These are phyloP conservation scores for Aureobasidium pullulans DNA, from an alignment of 2,329 filamentous ascomycete genomes.

Conservation along the genomic window DNA sequence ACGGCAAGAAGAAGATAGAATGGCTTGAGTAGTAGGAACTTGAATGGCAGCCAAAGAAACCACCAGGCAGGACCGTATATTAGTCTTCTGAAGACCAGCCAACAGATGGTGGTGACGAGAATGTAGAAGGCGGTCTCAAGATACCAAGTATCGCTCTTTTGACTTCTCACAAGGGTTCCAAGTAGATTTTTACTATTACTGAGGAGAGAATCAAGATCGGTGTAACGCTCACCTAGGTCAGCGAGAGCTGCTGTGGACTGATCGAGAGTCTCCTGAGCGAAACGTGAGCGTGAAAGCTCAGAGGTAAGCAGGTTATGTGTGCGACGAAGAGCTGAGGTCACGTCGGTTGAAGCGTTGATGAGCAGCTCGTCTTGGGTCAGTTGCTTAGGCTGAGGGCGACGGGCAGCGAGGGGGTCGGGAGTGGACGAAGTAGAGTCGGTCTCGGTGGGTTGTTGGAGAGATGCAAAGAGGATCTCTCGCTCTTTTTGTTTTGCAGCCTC, in stretches of 20 bases:
- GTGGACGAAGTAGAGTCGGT: slow-evolving; percentile 21
- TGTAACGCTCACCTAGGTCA: slow-evolving; percentile 74
- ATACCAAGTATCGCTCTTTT: slow-evolving; percentile 98
- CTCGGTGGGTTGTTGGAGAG: slow-evolving; percentile 43
- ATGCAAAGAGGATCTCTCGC: slow-evolving; percentile 65
- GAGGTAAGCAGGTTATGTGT: slow-evolving; percentile 81
- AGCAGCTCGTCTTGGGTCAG: slow-evolving; percentile 65
- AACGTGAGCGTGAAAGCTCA: slow-evolving; percentile 79
- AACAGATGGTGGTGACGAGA: slow-evolving; percentile 66
- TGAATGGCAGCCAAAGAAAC: slow-evolving; percentile 68
- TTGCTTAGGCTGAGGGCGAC: slow-evolving; percentile 34
- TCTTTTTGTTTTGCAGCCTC: slow-evolving; percentile 68
- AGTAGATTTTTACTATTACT: slow-evolving; percentile 67
- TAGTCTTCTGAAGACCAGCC: slow-evolving; percentile 78
- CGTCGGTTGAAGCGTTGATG: slow-evolving; percentile 69
- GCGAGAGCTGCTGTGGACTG: slow-evolving; percentile 78
- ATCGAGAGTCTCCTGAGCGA: slow-evolving; percentile 80
- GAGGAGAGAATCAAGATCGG: slow-evolving; percentile 68
- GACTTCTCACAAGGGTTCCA: slow-evolving; percentile 69
- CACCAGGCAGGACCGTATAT: slow-evolving; percentile 88
- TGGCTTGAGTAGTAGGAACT: slow-evolving; percentile 16
- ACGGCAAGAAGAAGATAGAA: slow-evolving; percentile 13
- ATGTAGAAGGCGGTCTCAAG: slow-evolving; percentile 84
- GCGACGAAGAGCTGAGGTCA: slow-evolving; percentile 74
- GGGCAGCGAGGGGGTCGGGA: slow-evolving; percentile 32